Conservation (phyloP, 805 yeast species). For the Yamadazyma endophytica region DNA sequence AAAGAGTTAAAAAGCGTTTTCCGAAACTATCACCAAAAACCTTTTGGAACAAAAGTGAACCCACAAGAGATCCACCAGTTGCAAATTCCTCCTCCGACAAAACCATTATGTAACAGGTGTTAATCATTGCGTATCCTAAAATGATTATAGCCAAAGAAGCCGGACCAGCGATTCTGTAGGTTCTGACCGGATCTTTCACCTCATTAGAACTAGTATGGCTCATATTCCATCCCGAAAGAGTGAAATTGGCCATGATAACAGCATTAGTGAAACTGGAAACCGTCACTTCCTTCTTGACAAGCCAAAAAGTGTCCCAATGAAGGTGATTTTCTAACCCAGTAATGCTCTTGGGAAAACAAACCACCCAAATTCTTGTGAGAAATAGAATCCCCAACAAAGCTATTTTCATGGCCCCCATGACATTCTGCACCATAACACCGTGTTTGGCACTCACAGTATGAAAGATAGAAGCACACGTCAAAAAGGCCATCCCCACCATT, state of each 20-base stretch:
- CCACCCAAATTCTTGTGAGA: slow-evolving; percentile 53
- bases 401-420: slow-evolving; percentile 60
- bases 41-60: slow-evolving; percentile 53
- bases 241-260: slow-evolving; percentile 53
- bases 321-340: slow-evolving; percentile 45
- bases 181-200: slow-evolving; percentile 53
- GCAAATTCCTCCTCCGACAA: slow-evolving; percentile 52
- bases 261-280: slow-evolving; percentile 50
- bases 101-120: slow-evolving; percentile 53
- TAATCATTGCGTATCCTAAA: slow-evolving; percentile 47
- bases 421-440: slow-evolving; percentile 60
- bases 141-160: slow-evolving; percentile 45
- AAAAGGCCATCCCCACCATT: slow-evolving; percentile 25
- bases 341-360: slow-evolving; percentile 42
- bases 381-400: slow-evolving; percentile 50
- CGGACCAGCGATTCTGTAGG: slow-evolving; percentile 61
- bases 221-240: slow-evolving; percentile 61
- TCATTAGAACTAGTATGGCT: slow-evolving; percentile 62
- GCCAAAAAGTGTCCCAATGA: slow-evolving; percentile 24
- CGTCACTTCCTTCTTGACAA: slow-evolving; percentile 29
- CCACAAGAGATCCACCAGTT: slow-evolving; percentile 54
- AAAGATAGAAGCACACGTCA: slow-evolving; percentile 29
- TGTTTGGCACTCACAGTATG: slow-evolving; percentile 58
- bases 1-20: slow-evolving; percentile 48
- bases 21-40: slow-evolving; percentile 53